Evolutionary conservation across 805 yeast genomes (phyloP).

Genomic region (Ogataea neopini): DNA sequence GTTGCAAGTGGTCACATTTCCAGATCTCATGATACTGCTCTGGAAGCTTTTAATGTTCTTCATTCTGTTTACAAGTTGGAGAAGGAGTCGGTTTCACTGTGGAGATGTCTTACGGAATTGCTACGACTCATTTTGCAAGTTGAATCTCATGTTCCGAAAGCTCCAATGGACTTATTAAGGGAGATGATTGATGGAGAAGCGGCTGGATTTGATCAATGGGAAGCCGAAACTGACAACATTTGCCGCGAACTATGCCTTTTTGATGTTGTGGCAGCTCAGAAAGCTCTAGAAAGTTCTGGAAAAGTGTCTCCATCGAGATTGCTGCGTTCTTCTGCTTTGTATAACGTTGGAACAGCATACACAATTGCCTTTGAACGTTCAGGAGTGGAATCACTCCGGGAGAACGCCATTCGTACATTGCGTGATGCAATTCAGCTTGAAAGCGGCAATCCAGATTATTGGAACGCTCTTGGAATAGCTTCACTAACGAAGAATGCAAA

Average conservation of each 20-base stretch:
- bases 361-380: constrained; percentile 44
- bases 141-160: constrained; percentile 49
- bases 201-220: neutral
- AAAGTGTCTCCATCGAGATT: constrained; percentile 42
- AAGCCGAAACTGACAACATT: constrained; percentile 26
- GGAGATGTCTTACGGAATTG: constrained; percentile 67
- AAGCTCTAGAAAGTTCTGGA: constrained; percentile 42
- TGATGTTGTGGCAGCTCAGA: constrained; percentile 48
- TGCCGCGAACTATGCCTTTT: constrained; percentile 26
- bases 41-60: constrained; percentile 38
- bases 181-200: constrained; percentile 8
- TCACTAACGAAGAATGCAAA: constrained; percentile 62
- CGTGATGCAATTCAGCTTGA: constrained; percentile 74
- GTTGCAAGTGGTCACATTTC: constrained; percentile 64
- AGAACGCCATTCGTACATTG: constrained; percentile 54
- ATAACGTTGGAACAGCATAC: constrained; percentile 72
- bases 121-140: constrained; percentile 53
- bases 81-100: constrained; percentile 49
- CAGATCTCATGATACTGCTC: constrained; percentile 54
- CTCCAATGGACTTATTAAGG: constrained; percentile 42
- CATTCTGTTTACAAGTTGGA: constrained; percentile 22
- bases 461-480: constrained; percentile 85
- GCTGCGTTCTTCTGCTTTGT: constrained; percentile 54
- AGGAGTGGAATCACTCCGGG: constrained; percentile 36
- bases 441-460: constrained; percentile 64